Conservation (phyloP, 164 flowering plant genomes). For the Kalanchoe fedtschenkoi region DNA sequence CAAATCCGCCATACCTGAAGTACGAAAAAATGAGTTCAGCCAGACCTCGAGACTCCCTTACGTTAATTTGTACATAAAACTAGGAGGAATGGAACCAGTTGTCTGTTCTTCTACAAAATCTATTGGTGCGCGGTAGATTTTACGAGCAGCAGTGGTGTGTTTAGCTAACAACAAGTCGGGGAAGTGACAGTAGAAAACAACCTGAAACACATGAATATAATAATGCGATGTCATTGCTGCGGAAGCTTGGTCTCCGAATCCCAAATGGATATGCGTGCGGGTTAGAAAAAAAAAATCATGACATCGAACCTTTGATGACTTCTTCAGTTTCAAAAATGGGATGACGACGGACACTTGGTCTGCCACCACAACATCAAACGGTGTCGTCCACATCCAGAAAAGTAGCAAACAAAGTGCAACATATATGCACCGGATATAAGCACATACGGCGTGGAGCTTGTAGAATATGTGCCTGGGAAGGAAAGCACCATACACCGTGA, state of each 20-base stretch:
- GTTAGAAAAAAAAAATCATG: constrained; percentile 1
- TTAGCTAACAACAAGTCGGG: constrained; percentile 83
- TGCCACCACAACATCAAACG: constrained; percentile 69
- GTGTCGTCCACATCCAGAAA: constrained; percentile 65
- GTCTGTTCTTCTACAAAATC: constrained; percentile 72
- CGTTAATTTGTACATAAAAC: neutral
- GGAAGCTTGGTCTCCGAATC: too few species aligned
- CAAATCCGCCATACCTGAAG: constrained; percentile 87
- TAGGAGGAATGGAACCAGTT: constrained; percentile 39
- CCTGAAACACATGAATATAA: constrained; percentile 25
- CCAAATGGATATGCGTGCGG: too few species aligned
- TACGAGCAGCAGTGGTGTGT: constrained; percentile 67
- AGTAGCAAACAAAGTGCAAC: constrained; percentile 78
- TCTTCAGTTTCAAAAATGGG: constrained; percentile 66
- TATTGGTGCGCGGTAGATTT: constrained; percentile 73
- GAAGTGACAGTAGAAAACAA: constrained; percentile 93
- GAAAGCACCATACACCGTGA: constrained; percentile 80
- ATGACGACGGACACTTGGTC: constrained; percentile 91
- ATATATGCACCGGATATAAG: constrained; percentile 80
- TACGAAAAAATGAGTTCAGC: neutral
- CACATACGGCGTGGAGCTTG: constrained; percentile 85
- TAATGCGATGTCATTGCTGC: neutral
- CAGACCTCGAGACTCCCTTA: neutral
- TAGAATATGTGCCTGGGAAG: constrained; percentile 91
- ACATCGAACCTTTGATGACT: constrained; percentile 47